Evolutionary conservation across 208 protist genomes (phyloP).

Genomic region (Trypanosoma lewisi): DNA sequence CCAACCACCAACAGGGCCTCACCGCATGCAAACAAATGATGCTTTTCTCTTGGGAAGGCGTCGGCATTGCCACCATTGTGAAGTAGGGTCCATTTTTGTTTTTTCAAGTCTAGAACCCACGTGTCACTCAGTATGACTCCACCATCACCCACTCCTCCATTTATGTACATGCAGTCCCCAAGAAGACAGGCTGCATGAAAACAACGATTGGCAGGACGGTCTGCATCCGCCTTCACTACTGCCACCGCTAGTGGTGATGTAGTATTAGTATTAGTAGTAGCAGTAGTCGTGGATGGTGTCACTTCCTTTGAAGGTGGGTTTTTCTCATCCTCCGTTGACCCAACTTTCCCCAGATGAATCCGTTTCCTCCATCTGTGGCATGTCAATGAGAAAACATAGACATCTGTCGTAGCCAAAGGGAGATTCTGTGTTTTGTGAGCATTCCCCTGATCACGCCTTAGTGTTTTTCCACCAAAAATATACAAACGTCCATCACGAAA

Average conservation of each 20-base stretch:
- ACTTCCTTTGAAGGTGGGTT: not conserved
- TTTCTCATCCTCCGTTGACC: not conserved
- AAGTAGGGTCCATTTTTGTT: conserved; percentile 45
- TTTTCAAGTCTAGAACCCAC: conserved; percentile 60
- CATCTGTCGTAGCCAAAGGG: conserved; percentile 32
- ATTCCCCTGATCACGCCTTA: conserved; percentile 18
- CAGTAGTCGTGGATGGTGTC: not conserved
- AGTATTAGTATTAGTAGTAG: too few species aligned
- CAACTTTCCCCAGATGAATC: conserved; percentile 18
- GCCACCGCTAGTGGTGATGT: too few species aligned
- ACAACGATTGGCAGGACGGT: conserved; percentile 32
- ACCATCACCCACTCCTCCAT: conserved; percentile 48
- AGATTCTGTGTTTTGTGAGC: not conserved
- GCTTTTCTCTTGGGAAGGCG: conserved; percentile 59
- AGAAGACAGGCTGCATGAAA: conserved; percentile 66
- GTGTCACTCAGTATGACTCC: conserved; percentile 55
- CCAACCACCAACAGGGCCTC: conserved; percentile 71
- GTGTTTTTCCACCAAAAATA: conserved; percentile 66
- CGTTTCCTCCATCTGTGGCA: conserved; percentile 46
- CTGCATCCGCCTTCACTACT: conserved; percentile 5
- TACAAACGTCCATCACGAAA: conserved; percentile 66
- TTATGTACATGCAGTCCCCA: conserved; percentile 61
- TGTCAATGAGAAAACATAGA: conserved; percentile 66
- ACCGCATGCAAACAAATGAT: conserved; percentile 68
- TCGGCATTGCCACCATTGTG: conserved; percentile 63